Evolutionary conservation across 495 filamentous ascomycete genomes (phyloP).

Genomic region (Trichocladium uniseriatum): DNA sequence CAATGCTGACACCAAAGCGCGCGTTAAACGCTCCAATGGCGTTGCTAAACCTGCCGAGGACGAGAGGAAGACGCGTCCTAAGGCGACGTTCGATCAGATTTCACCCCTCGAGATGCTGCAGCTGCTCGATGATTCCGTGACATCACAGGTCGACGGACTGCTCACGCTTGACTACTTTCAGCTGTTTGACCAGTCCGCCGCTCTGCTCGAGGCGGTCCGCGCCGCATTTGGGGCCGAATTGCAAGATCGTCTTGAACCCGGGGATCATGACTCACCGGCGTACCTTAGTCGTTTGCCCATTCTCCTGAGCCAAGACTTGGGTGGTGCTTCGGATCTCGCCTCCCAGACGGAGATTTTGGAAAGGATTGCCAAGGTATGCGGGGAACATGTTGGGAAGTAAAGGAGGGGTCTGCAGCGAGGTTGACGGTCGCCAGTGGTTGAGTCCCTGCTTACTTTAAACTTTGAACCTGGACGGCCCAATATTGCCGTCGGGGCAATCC

Average conservation of each 20-base stretch:
- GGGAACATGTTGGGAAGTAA: neutral
- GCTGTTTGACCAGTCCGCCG: conserved; percentile 11
- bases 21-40: neutral
- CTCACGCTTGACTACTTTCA: conserved; percentile 18
- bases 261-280: neutral
- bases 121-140: conserved; percentile 15
- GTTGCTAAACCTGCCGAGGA: too few relatives aligned
- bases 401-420: too few relatives aligned
- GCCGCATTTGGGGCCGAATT: neutral
- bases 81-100: too few relatives aligned
- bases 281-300: neutral
- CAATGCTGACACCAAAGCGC: too few relatives aligned
- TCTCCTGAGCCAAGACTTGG: neutral
- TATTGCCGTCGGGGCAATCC: too few relatives aligned
- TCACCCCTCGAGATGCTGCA: conserved; percentile 17
- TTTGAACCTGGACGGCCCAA: too few relatives aligned
- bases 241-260: neutral
- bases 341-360: neutral
- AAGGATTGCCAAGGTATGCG: neutral
- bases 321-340: neutral
- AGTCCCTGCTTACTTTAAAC: too few relatives aligned
- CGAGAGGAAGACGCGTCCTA: too few relatives aligned
- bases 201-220: conserved; percentile 1
- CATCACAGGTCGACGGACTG: conserved; percentile 17
- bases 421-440: too few relatives aligned